A percentile compares a stretch with the other conserved stretches of the same genome.
Conservation (phyloP, 2,329 filamentous ascomycete genomes). For the Gyromitra esculenta region DNA sequence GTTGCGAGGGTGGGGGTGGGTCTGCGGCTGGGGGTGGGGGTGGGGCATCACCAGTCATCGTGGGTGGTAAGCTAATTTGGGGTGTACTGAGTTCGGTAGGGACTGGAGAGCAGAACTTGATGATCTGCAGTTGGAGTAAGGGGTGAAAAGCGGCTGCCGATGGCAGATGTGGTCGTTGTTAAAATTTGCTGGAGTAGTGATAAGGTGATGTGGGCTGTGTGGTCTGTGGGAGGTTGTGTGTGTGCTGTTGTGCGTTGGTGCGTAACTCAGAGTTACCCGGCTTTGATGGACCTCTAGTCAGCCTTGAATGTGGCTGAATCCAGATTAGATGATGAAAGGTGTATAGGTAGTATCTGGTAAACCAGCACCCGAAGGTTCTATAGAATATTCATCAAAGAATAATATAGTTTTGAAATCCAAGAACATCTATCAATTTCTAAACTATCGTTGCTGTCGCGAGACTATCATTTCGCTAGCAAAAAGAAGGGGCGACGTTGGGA, state of each 20-base stretch:
- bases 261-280: neutral
- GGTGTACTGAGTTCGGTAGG: constrained; percentile 18
- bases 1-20: constrained; percentile 8
- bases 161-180: neutral
- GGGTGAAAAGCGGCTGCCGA: neutral
- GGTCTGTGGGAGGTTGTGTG: neutral
- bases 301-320: neutral
- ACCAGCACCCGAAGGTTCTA: neutral
- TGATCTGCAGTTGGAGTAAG: constrained; percentile 7
- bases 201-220: neutral
- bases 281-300: neutral
- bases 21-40: constrained; percentile 8
- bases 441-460: neutral
- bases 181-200: neutral
- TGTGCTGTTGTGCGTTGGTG: neutral
- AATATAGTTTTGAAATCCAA: neutral
- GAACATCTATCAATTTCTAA: neutral
- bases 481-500: neutral
- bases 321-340: too few species aligned
- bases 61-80: neutral
- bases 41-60: neutral
- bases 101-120: constrained; percentile 24
- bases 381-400: neutral
- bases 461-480: neutral
- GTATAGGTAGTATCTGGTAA: neutral